Base-by-base conservation (phyloP, 2,329 filamentous ascomycete genomes). In the Scytalidium lignicola region DNA sequence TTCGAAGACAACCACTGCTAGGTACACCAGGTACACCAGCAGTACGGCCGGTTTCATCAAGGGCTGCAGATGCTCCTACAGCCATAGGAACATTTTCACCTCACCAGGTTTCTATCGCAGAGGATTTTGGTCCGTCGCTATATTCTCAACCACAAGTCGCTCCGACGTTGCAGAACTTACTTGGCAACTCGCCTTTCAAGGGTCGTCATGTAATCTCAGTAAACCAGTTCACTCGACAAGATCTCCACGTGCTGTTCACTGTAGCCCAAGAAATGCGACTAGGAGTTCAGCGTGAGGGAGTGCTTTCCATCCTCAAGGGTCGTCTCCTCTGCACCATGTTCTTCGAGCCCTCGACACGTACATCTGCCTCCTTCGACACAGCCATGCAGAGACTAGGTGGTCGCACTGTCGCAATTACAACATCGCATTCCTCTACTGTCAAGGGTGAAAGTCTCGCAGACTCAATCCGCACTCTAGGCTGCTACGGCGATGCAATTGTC, bases 371-470 rank as follows among this genome's bases (percentile, higher is more conserved):
- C 3, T 99, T 99, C 62, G 93, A 99, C 65, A 88, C 92, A 49
- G 93, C 93, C 40, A 99, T 99, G 93, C 95, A 99, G 76, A 87
- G 95, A 46, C 85, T 99, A 4, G 93, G 93, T 58, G 93, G 93
- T 43, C 82, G 90, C 44, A 92, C 87, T 2, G 79, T 99, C 47
- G 78, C 85, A 46, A 85, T 97, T 63, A 77, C 90, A 39, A 95
- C 92, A 2, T 80, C 84, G 5, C 82, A 88, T 59, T 96, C 92
- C 2, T 95, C 89, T 13, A 91, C 91, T 3, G 81, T 91, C 69
- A 99, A 99, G 79, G 93, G 93, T 40, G 93, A 99, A 74, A 85
- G 86, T 3, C 80, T 99, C 17, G 89, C 93, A 64, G 93, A 99
- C 66, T 96, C 90, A 13, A 82, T 99, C 60, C 86, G 93, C 55